Evolutionary conservation across 2,329 filamentous ascomycete genomes (phyloP), one percentile per base, ranked within the genome.

Genomic region (Cryphonectria carpinicola): DNA sequence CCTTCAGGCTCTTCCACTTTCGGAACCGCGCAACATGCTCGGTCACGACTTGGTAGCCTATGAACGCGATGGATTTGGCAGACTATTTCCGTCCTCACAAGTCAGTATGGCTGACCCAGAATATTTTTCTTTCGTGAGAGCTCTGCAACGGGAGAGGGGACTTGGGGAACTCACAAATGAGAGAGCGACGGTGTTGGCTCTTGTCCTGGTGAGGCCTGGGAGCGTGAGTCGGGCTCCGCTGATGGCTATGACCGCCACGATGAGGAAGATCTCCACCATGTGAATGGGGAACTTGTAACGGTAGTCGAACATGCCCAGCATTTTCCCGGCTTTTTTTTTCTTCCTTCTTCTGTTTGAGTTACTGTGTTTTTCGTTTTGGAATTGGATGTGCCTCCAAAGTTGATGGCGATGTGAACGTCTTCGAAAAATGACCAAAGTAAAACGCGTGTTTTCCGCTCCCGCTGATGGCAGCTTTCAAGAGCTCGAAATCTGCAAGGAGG

Each of bases 111-210:
- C 7, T 25, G 19, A n/a, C 1, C 19, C 19, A 25, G 25, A 17
- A 52, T 32, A 1, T 41, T 10, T 11, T 39, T 39, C 37, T 11
- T 39, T 17, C 3, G 13, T 25, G n/a, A 37, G n/a, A n/a, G 19
- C 25, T 22, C 25, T 17, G 11, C 4, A 2, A 43, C 13, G 28
- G 5, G 13, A 28, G 28, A 14, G 7, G 28, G 28, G 28, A 28
- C 28, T 11, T 1, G 37, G 37, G 37, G 4, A 28, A 70, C 73
- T 66, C 69, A 76, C 75, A 32, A 75, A 71, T 52, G 72, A 72
- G 22, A 76, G 62, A 8, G 74, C 73, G 56, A 76, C 74, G 41
- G 71, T 73, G 64, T 71, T 71, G 28, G 71, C 67, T 49, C 70
- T 67, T 41, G 68, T 68, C 22, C 43, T 67, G n/a, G 28, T 62